Conservation (phyloP, 805 yeast species). For the Wickerhamia fluorescens region DNA sequence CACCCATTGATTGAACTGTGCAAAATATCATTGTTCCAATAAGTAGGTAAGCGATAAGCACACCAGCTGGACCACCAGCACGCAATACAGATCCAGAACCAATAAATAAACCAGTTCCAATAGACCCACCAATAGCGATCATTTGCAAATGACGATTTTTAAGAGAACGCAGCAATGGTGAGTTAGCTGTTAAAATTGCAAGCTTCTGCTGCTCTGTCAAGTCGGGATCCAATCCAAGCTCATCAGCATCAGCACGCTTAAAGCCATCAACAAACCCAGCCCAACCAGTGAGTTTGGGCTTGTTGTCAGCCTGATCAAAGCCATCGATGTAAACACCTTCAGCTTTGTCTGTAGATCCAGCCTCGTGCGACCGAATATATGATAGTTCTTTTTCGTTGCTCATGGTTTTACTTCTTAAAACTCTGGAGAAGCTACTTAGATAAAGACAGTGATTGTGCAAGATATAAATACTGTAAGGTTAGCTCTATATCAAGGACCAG, state of each 20-base stretch:
- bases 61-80: slow-evolving; percentile 66
- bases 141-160: slow-evolving; percentile 65
- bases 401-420: not conserved
- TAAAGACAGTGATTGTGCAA: too few relatives aligned
- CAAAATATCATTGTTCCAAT: slow-evolving; percentile 31
- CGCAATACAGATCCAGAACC: slow-evolving; percentile 60
- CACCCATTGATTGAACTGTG: slow-evolving; percentile 37
- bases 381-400: slow-evolving; percentile 38
- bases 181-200: slow-evolving; percentile 37
- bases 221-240: slow-evolving; percentile 38
- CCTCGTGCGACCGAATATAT: slow-evolving; percentile 32
- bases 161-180: slow-evolving; percentile 44
- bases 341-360: slow-evolving; percentile 28
- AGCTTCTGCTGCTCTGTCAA: slow-evolving; percentile 40
- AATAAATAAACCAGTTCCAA: slow-evolving; percentile 78
- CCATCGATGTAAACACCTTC: slow-evolving; percentile 33
- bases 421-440: too few relatives aligned
- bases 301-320: slow-evolving; percentile 14
- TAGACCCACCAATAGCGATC: slow-evolving; percentile 80
- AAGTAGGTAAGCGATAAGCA: slow-evolving; percentile 32
- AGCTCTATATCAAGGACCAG: too few relatives aligned
- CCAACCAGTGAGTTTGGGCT: slow-evolving; percentile 9
- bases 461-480: too few relatives aligned
- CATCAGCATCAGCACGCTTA: slow-evolving; percentile 24
- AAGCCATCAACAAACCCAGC: slow-evolving; percentile 23